A percentile compares a stretch with the other conserved stretches of the same genome.
These are phyloP conservation scores for Phytophthora foliorum DNA, from an alignment of 352 stramenopile genomes.

Conservation along the genomic window DNA sequence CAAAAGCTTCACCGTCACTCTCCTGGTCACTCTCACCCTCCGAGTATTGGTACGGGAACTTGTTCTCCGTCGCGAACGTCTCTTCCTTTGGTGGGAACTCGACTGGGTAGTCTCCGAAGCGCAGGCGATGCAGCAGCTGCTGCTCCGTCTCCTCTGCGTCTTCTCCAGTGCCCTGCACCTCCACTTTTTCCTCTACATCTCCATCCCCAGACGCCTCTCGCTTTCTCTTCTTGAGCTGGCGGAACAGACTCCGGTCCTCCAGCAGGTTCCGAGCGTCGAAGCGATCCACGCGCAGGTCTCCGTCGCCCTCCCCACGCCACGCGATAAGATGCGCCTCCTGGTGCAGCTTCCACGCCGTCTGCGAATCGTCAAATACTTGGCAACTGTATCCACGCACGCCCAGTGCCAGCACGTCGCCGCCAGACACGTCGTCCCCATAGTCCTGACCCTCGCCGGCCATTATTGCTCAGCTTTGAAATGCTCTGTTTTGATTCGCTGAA, in stretches of 20 bases:
- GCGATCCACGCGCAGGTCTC: constrained; percentile 57
- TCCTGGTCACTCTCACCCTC: constrained; percentile 43
- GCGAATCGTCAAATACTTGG: constrained; percentile 59
- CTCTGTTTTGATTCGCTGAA: constrained; percentile 22
- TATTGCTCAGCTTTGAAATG: constrained; percentile 2
- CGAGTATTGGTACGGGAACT: constrained; percentile 56
- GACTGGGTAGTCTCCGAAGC: constrained; percentile 55
- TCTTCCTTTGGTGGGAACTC: constrained; percentile 43
- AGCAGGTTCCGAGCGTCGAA: constrained; percentile 76
- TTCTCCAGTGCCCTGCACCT: background rate
- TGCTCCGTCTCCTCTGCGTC: constrained; percentile 20
- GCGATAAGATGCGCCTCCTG: constrained; percentile 63
- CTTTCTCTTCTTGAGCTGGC: constrained; percentile 54
- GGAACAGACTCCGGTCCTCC: constrained; percentile 57
- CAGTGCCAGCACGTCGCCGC: constrained; percentile 37
- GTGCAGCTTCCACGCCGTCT: constrained; percentile 59
- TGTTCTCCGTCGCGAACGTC: constrained; percentile 32
- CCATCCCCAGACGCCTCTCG: background rate
- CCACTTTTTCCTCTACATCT: background rate
- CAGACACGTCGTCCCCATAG: background rate
- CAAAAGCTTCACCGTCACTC: constrained; percentile 37
- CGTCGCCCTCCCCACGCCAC: constrained; percentile 51
- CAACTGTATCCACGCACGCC: constrained; percentile 62
- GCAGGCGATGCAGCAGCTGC: constrained; percentile 51
- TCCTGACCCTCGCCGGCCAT: constrained; percentile 7